Evolutionary conservation across 202 grass and related monocot genomes (phyloP).

Genomic region (Eragrostis tef): DNA sequence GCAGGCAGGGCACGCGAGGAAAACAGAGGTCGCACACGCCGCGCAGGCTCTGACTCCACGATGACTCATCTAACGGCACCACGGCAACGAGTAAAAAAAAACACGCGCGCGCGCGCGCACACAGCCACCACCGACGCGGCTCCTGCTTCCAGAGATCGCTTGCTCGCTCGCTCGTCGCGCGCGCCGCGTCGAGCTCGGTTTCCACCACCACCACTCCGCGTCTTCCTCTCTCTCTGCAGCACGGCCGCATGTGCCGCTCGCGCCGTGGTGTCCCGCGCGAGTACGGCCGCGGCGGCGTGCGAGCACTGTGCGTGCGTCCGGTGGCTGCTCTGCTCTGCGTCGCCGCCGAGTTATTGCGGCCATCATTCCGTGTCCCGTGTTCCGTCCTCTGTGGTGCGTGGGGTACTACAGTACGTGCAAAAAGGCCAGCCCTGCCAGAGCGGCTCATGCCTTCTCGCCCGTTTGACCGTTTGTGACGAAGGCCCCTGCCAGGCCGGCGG

Average conservation of each 20-base stretch:
- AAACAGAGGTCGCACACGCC: neutral
- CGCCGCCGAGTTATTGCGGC: neutral
- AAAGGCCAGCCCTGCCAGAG: neutral
- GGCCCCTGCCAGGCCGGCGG: neutral
- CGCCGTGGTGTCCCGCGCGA: neutral
- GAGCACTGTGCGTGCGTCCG: neutral
- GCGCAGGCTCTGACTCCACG: slow-evolving; percentile 13
- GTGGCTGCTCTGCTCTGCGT: neutral
- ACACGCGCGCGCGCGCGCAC: no score
- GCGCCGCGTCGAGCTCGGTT: slow-evolving; percentile 5
- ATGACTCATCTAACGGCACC: slow-evolving; percentile 30
- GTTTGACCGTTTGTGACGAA: neutral
- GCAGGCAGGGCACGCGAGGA: neutral
- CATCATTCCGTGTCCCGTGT: neutral
- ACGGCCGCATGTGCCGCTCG: neutral
- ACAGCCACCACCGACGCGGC: neutral
- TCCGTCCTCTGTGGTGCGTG: neutral
- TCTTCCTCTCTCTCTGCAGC: neutral
- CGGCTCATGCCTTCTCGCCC: neutral
- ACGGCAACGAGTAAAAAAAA: neutral
- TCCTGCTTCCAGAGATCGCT: neutral
- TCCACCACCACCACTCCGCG: neutral
- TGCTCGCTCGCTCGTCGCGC: neutral
- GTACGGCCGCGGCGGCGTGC: neutral
- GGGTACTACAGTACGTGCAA: neutral